Evolutionary conservation across 352 stramenopile genomes (phyloP), one percentile per base, ranked within the genome.

Genomic region (Aphanomyces stellatus): DNA sequence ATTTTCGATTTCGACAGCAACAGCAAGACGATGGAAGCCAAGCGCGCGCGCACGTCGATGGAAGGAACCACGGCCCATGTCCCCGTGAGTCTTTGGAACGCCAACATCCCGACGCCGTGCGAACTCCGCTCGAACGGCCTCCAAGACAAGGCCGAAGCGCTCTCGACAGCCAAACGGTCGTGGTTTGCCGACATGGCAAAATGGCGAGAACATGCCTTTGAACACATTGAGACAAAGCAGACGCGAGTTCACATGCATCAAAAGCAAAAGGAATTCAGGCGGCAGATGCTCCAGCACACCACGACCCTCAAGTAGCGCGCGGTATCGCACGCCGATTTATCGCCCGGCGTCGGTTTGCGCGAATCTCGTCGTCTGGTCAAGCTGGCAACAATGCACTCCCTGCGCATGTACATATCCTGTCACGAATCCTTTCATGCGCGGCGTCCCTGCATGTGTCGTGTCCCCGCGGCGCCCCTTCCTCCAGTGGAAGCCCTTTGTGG

Each of bases 181-280:
- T 67, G 60, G 60, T 42, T 22, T 46, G 60, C 60, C 31, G 60
- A 67, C 49, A 67, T 67, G 60, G 48, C 34, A 22, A 56, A 67
- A 30, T 67, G 60, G 60, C 60, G 60, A 13, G 34, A 43, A 10
- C 40, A 43, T n/a, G 60, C 60, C 8, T 67, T 67, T 30, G 27
- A 67, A 57, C 60, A 67, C 31, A 57, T 67, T n/a, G 60, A 67
- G 28, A 25, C 46, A 7, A 28, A 43, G n/a, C 40, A 67, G 28
- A 33, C 28, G 17, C 11, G n/a, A 22, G 6, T 15, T 24, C 46
- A 57, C 49, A 42, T 67, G 22, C 60, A 51, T 6, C 37, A 49
- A 43, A 49, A 67, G 33, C 60, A 67, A 46, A 41, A 31, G 11
- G 42, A 22, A 19, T 67, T 43, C 34, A 37, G 60, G 15, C 60